These are phyloP conservation scores for Plasmodium gonderi DNA, from an alignment of 169 alveolate species.

Conservation along the genomic window DNA sequence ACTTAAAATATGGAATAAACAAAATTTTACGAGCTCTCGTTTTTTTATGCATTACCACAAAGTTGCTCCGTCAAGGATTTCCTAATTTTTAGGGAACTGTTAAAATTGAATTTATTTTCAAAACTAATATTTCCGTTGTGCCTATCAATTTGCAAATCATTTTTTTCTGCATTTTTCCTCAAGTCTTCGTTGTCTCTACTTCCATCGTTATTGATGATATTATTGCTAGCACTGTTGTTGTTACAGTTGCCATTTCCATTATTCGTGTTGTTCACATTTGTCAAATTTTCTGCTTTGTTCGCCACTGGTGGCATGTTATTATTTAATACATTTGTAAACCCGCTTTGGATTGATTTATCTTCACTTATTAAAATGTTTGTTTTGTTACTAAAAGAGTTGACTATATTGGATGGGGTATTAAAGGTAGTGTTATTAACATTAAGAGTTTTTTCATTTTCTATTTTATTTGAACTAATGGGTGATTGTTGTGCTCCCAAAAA, in stretches of 20 bases:
- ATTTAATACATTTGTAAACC: background rate
- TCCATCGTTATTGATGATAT: background rate
- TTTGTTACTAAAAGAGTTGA: background rate
- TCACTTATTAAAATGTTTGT: background rate
- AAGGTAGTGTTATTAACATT: background rate
- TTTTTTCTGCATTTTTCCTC: slow-evolving; percentile 4
- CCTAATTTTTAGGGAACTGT: slow-evolving; percentile 52
- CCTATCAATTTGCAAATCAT: slow-evolving; percentile 13
- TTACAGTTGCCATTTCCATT: background rate
- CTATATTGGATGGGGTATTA: slow-evolving; percentile 1
- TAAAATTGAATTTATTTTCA: slow-evolving; percentile 64
- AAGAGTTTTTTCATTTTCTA: slow-evolving; percentile 6
- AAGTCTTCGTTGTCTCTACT: slow-evolving; percentile 14
- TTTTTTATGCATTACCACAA: slow-evolving; percentile 44
- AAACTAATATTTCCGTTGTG: slow-evolving; percentile 50
- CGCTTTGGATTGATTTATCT: background rate
- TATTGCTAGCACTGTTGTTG: background rate
- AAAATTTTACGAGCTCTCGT: too few species aligned
- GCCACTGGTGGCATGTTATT: background rate
- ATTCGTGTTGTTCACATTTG: background rate
- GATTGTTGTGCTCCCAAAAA: background rate
- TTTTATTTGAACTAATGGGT: slow-evolving; percentile 6
- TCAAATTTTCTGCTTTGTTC: slow-evolving; percentile 1
- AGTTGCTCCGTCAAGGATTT: slow-evolving; percentile 72
- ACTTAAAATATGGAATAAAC: too few species aligned